Evolutionary conservation across 306 rosid genomes (phyloP).

Genomic region (Canavalia gladiata): DNA sequence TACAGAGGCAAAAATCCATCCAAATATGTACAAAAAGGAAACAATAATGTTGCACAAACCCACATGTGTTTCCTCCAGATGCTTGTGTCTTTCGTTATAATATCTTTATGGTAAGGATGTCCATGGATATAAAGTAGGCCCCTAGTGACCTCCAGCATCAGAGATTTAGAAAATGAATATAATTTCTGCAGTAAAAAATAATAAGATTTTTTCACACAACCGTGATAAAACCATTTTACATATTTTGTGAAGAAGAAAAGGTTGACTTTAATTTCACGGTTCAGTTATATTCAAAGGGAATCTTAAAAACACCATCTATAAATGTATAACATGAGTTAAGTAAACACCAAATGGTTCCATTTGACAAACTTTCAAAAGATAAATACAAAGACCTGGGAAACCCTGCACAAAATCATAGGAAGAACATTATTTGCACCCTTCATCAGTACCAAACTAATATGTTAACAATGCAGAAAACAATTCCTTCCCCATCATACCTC

Average conservation of each 20-base stretch:
- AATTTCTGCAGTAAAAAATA: too few relatives aligned
- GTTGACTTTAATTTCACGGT: not conserved
- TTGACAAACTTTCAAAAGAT: constrained; percentile 16
- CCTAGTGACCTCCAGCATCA: not conserved
- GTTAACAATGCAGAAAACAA: constrained; percentile 30
- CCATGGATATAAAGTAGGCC: not conserved
- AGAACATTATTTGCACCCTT: constrained; percentile 23
- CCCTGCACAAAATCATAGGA: not conserved
- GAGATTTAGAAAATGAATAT: not conserved
- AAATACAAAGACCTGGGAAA: constrained; percentile 20
- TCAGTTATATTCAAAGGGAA: constrained; percentile 5
- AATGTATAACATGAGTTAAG: constrained; percentile 5
- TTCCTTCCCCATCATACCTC: not conserved
- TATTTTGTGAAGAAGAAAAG: too few relatives aligned
- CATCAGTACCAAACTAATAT: constrained; percentile 34
- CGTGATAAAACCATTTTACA: too few relatives aligned
- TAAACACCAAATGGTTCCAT: constrained; percentile 28
- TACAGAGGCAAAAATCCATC: not conserved
- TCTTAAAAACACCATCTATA: constrained; percentile 12
- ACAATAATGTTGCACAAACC: not conserved
- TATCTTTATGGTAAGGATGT: not conserved
- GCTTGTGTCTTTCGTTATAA: not conserved
- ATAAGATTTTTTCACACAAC: too few relatives aligned
- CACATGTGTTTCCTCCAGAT: not conserved
- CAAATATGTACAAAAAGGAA: not conserved